phyloP scores from a whole-genome alignment of 495 filamentous ascomycete genomes.

The Penicillium dipodomyicola region DNA sequence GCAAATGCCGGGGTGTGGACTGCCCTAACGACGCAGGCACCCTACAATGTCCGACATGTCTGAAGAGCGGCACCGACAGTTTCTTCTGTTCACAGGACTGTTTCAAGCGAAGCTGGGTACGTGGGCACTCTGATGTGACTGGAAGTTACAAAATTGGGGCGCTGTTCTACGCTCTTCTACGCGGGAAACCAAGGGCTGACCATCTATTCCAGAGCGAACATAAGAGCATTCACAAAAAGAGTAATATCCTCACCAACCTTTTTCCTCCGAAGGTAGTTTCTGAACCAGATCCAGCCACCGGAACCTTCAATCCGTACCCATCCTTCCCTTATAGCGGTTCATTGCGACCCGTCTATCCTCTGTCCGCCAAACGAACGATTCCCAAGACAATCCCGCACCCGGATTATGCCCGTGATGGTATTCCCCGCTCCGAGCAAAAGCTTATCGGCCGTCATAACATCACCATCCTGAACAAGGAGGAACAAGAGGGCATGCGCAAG shows the following conservation, averaged over 20 bases:
- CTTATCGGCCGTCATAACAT: constrained; percentile 72
- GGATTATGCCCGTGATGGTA: constrained; percentile 80
- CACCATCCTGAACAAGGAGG: constrained; percentile 71
- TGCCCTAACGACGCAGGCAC: constrained; percentile 80
- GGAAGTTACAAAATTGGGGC: constrained; percentile 25
- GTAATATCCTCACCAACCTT: constrained; percentile 70
- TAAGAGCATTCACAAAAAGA: constrained; percentile 81
- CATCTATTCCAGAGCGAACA: constrained; percentile 63
- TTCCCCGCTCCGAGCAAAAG: constrained; percentile 76
- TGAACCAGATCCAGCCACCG: constrained; percentile 87
- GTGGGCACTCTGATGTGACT: constrained; percentile 39
- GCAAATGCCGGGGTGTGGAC: constrained; percentile 75
- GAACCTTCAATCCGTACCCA: constrained; percentile 86
- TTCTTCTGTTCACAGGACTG: constrained; percentile 98
- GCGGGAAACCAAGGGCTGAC: constrained; percentile 13
- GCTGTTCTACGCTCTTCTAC: constrained; percentile 3
- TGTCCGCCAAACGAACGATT: constrained; percentile 69
- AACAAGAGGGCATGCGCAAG: constrained; percentile 86
- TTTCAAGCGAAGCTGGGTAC: constrained; percentile 96
- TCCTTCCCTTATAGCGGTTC: constrained; percentile 76
- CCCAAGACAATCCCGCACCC: constrained; percentile 81
- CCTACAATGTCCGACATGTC: constrained; percentile 90
- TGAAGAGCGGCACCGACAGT: constrained; percentile 85
- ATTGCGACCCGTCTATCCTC: constrained; percentile 83
- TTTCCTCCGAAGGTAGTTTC: constrained; percentile 73